Conservation (phyloP, 306 rosid species). For the Prunus salicina region DNA sequence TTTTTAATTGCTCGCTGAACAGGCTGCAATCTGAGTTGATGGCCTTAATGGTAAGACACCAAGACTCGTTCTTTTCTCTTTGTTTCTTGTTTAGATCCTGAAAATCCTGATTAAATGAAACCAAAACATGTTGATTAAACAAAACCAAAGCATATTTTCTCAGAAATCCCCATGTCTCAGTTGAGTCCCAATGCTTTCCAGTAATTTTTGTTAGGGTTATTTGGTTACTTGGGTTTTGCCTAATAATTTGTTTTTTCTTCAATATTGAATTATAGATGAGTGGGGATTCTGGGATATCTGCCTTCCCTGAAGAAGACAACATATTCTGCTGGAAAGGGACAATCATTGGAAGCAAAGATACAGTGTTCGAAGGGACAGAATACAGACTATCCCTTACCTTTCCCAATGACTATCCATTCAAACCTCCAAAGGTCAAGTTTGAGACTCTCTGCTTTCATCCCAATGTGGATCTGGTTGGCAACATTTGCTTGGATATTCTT, state of each 20-base stretch:
- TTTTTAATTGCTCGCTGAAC: constrained; percentile 6
- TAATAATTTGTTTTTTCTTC: background rate
- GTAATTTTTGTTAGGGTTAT: no score
- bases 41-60: constrained; percentile 79
- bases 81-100: constrained; percentile 5
- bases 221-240: no score
- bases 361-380: constrained; percentile 86
- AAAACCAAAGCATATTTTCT: no score
- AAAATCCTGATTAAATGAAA: background rate
- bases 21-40: constrained; percentile 95
- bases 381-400: constrained; percentile 75
- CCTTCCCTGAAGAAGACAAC: constrained; percentile 94
- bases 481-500: constrained; percentile 96
- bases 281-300: constrained; percentile 88
- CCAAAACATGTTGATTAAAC: background rate
- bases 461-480: constrained; percentile 77
- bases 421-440: constrained; percentile 92
- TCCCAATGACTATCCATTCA: constrained; percentile 90
- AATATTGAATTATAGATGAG: constrained; percentile 58
- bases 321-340: constrained; percentile 97
- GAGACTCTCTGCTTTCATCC: constrained; percentile 88
- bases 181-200: no score
- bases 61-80: background rate
- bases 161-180: background rate
- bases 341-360: constrained; percentile 86